Evolutionary conservation across 106 monocot genomes (phyloP).

Genomic region (Alisma plantagoaquatica): DNA sequence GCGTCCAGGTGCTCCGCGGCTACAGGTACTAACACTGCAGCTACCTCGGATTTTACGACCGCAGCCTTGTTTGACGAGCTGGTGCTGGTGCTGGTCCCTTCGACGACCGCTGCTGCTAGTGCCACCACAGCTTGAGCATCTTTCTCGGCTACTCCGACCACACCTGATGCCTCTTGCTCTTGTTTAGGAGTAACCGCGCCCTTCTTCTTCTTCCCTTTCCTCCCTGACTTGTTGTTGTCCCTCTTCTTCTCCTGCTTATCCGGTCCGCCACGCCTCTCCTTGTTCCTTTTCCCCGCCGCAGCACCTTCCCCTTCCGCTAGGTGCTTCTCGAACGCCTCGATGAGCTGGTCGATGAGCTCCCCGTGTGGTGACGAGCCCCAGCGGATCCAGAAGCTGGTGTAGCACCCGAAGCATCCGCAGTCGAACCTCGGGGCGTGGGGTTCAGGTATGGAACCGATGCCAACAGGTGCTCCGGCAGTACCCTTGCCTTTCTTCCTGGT

Average conservation of each 20-base stretch:
- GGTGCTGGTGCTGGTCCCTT: background rate
- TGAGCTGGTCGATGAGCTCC: slow-evolving; percentile 21
- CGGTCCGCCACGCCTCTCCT: too few species aligned
- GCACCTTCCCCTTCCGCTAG: background rate
- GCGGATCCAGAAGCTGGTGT: slow-evolving; percentile 22
- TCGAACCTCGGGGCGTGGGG: slow-evolving; percentile 10
- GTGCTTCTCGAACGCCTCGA: slow-evolving; percentile 28
- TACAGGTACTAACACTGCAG: too few species aligned
- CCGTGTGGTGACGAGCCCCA: slow-evolving; percentile 25
- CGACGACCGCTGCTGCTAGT: background rate
- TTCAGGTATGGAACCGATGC: too few species aligned
- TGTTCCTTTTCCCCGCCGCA: background rate
- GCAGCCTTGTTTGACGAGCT: background rate
- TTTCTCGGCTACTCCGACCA: too few species aligned
- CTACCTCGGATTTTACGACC: too few species aligned
- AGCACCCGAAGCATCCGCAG: slow-evolving; percentile 29
- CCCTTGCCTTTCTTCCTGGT: background rate
- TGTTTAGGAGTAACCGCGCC: background rate
- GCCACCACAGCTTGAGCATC: too few species aligned
- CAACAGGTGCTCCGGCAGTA: too few species aligned
- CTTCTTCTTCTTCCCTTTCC: background rate
- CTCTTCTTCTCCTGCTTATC: background rate
- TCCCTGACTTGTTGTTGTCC: background rate
- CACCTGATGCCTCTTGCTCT: too few species aligned
- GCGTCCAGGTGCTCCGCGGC: background rate